Conservation (phyloP, 2,329 filamentous ascomycete genomes). For the Sordariomycetes sp. region DNA sequence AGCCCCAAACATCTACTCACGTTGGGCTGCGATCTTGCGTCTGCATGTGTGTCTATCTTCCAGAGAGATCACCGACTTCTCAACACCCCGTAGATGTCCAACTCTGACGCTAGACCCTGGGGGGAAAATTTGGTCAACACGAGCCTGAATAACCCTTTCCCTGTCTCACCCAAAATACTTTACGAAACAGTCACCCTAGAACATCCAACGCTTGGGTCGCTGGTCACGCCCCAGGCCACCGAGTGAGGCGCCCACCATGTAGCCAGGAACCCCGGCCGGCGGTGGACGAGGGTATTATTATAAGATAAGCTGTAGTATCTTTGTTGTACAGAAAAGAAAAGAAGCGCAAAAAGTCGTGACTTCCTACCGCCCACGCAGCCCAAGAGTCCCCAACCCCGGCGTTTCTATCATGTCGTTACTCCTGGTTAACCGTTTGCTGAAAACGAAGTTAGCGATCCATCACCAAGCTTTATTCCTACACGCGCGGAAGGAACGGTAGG, state of each 20-base stretch:
- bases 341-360: not conserved
- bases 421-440: slow-evolving; percentile 14
- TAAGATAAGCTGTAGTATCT: not conserved
- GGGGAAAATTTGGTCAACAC: no score
- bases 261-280: not conserved
- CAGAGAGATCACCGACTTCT: no score
- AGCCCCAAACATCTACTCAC: no score
- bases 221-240: not conserved
- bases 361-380: not conserved
- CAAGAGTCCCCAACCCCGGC: not conserved
- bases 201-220: not conserved
- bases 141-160: no score
- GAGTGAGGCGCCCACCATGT: not conserved
- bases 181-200: no score
- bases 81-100: no score
- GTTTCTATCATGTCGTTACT: slow-evolving; percentile 2
- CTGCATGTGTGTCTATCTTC: no score
- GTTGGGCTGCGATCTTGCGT: no score
- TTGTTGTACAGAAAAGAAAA: not conserved
- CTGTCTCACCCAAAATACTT: no score
- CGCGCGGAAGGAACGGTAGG: not conserved
- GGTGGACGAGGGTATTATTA: not conserved
- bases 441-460: not conserved
- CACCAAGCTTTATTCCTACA: not conserved
- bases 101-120: no score